Evolutionary conservation across 345 rosid species (phyloP), one percentile per base, ranked within the genome.

Genomic region (Stellera chamaejasme): DNA sequence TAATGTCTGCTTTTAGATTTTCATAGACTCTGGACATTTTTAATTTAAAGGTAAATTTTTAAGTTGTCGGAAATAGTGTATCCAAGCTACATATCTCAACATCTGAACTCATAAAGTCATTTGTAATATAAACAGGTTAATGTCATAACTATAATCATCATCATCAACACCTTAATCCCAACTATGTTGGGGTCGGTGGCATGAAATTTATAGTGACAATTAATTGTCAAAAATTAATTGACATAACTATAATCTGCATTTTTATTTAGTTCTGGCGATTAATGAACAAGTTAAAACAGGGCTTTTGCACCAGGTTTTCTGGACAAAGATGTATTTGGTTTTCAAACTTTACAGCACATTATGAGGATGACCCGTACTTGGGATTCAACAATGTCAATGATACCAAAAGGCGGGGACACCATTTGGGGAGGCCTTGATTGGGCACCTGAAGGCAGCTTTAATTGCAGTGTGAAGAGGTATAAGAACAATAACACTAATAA

Each of bases 301-400:
- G 79, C 81, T 1, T 64, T 69, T 2, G 81, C 87, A 6, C 91
- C 91, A 5, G 84, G 74, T 39, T 58, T 84, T 25, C 62, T 84
- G 72, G 79, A 84, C 56, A 81, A 77, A 50, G 87, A 81, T 58
- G 64, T 81, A 12, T 74, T 84, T 58, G 72, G 82, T 43, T 66
- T 79, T 51, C 83, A 81, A 58, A 84, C 87, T 14, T 63, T 81
- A 43, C 77, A 79, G 43, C 85, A 84, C 75, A 14, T 79, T 46
- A 84, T 84, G 91, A 65, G 84, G 62, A 79, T 79, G 85, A 73
- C 81, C 26, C 81, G 85, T 26, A 77, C 87, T 26, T 84, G 91
- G 85, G 87, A 84, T 66, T 72, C 91, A 60, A 75, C 91, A 36
- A 69, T 79, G 82, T 84, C 91, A 43, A 84, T 84, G 87, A 69